phyloP scores from a whole-genome alignment of 495 filamentous ascomycete species.

The Lepidopterella palustris region DNA sequence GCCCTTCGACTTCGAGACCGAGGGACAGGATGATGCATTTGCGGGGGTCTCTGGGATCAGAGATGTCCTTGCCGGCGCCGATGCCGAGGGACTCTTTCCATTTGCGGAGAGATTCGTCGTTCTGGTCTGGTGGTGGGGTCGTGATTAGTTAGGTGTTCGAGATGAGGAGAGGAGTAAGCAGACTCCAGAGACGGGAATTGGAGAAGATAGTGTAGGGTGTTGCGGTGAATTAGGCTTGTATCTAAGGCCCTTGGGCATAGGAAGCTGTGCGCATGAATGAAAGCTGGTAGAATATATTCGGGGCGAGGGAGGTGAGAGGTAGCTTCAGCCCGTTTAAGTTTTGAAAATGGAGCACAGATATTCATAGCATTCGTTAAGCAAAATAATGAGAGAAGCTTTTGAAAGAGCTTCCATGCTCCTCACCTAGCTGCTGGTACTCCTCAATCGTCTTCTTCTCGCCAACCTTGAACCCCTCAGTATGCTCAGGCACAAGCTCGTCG shows the following conservation, averaged over 20 bases:
- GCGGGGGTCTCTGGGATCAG: conserved; percentile 66
- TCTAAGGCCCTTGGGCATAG: too few relatives aligned
- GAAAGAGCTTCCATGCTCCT: conserved; percentile 34
- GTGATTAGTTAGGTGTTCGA: neutral
- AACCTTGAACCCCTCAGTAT: conserved; percentile 92
- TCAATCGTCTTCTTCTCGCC: conserved; percentile 96
- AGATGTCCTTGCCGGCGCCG: conserved; percentile 45
- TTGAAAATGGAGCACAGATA: too few relatives aligned
- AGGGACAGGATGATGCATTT: conserved; percentile 87
- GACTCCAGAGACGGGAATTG: neutral
- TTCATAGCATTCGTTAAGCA: too few relatives aligned
- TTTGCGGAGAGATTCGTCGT: conserved; percentile 88
- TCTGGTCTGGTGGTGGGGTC: conserved; percentile 43
- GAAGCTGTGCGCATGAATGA: too few relatives aligned
- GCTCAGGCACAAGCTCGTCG: conserved; percentile 78
- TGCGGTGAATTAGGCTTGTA: too few relatives aligned
- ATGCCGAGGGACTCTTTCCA: conserved; percentile 96
- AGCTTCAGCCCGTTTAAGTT: too few relatives aligned
- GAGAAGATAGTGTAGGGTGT: neutral
- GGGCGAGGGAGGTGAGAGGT: too few relatives aligned
- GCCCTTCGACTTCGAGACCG: conserved; percentile 69
- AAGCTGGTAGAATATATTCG: too few relatives aligned
- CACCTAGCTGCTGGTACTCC: conserved; percentile 88
- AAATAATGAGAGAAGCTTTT: too few relatives aligned
- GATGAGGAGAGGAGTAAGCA: neutral